Evolutionary conservation across 192 early-diverging fungal genomes (phyloP), one percentile per base, ranked within the genome.

Genomic region (Jimgerdemannia flammicorona): DNA sequence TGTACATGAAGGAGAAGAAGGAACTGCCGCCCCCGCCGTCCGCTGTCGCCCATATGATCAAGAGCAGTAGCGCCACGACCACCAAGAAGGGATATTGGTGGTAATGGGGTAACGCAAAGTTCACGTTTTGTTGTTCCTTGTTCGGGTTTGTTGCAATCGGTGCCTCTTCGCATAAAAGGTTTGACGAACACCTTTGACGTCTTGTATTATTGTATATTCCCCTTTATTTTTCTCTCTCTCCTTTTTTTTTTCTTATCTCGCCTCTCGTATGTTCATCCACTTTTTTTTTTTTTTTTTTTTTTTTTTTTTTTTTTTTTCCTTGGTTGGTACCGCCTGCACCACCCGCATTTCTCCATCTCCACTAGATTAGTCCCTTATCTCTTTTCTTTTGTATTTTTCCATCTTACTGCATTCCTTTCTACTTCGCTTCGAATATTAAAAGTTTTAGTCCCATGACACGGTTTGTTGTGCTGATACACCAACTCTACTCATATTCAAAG

Each of bases 231-330:
- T 59, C 14, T 59, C 14, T 6, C 14, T 59, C 49, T 11, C 11
- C 49, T 11, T 54, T 54, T 54, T 2, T 59, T 66, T 73, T 73
- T 63, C n/a, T 19, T 40, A 66, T n/a, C 4, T 73, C n/a, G 19
- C 70, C 8, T 71, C n/a, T 8, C 17, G 3, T n/a, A 1, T 44
- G 29, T 40, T 29, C 10, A 67, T 54, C n/a, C 19, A 67, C 14
- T 66, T 66, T 66, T 66, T 18, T 73, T 29, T 18, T 65, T 63
- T 76, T 71, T 63, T 65, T 71, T 40, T 44, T 49, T 67, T 39
- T 67, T 43, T n/a, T 72, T 77, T 72, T 66, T 20, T 70, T 70
- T 70, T 69, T n/a, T 70, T 42, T 70, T 20, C 39, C 40, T 43
- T 63, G n/a, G n/a, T n/a, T n/a, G n/a, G n/a, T n/a, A n/a, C n/a